A percentile compares a stretch with the other conserved stretches of the same genome.
Conservation (phyloP, 495 filamentous ascomycete species). For the Aspergillus baeticus region DNA sequence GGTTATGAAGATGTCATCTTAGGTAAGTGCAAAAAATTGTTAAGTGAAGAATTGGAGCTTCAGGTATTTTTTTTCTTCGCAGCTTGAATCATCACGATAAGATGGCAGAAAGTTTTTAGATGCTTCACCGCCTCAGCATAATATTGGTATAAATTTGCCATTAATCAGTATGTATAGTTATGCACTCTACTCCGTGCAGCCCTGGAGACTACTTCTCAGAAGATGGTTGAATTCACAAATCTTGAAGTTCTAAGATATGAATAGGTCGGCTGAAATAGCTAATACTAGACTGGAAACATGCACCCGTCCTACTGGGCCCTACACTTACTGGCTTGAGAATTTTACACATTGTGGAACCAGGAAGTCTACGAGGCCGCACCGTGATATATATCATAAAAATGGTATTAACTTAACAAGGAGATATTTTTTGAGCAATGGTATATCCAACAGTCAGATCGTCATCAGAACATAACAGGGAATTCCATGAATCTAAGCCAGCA, state of each 20-base stretch:
- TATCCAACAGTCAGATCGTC: constrained; percentile 6
- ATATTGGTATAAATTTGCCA: not conserved
- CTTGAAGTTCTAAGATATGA: too few species aligned
- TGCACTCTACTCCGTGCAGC: too few species aligned
- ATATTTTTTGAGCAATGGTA: constrained; percentile 1
- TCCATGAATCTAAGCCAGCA: not conserved
- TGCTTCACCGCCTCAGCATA: not conserved
- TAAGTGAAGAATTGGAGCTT: not conserved
- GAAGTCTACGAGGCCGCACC: too few species aligned
- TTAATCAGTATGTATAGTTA: too few species aligned
- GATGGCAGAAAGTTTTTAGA: constrained; percentile 5
- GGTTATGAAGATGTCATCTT: not conserved
- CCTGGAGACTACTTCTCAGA: too few species aligned
- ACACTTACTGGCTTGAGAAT: too few species aligned
- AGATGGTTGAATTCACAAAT: too few species aligned
- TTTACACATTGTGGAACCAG: too few species aligned
- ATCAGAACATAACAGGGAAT: constrained; percentile 5
- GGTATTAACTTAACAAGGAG: not conserved
- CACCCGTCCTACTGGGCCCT: too few species aligned
- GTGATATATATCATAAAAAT: not conserved
- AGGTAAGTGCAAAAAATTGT: not conserved
- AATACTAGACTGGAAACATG: too few species aligned
- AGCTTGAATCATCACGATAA: not conserved
- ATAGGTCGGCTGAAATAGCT: too few species aligned
- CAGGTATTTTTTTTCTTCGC: constrained; percentile 7